phyloP scores from a whole-genome alignment of 2,329 filamentous ascomycete species.

The Calycina herbarum region DNA sequence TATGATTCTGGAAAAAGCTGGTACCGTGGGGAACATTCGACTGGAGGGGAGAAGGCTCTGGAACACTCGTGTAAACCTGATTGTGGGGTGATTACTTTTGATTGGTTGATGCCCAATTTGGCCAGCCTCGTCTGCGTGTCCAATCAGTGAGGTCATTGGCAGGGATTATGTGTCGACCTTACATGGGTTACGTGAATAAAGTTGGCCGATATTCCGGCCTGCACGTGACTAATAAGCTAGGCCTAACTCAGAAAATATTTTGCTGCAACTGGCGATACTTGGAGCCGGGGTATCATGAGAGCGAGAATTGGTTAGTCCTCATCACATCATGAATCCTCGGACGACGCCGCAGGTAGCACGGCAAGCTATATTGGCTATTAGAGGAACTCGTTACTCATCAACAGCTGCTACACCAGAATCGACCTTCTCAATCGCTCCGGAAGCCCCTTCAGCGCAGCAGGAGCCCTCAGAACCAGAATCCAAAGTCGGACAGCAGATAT shows the following conservation, averaged over 20 bases:
- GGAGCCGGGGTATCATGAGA: background rate
- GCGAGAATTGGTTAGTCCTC: slow-evolving; percentile 1
- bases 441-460: background rate
- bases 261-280: background rate
- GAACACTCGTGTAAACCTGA: background rate
- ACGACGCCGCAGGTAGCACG: slow-evolving; percentile 17
- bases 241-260: background rate
- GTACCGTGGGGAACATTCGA: background rate
- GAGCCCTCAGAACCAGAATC: slow-evolving; percentile 15
- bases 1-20: slow-evolving; percentile 1
- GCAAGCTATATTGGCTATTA: slow-evolving; percentile 16
- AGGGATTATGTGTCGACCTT: background rate
- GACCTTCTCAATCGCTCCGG: background rate
- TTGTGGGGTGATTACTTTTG: slow-evolving; percentile 4
- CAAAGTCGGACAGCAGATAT: slow-evolving; percentile 41
- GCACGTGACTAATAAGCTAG: background rate
- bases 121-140: background rate
- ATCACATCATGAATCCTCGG: slow-evolving; percentile 25
- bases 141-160: slow-evolving; percentile 10
- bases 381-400: slow-evolving; percentile 21
- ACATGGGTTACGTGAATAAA: background rate
- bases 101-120: background rate
- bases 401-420: slow-evolving; percentile 1
- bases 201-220: background rate
- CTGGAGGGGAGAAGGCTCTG: slow-evolving; percentile 2